Percentiles rank a stretch among this genome's conserved stretches.
Evolutionary conservation across 805 yeast genomes (phyloP).

Genomic region (Kodamaea hsintzibuensis): DNA sequence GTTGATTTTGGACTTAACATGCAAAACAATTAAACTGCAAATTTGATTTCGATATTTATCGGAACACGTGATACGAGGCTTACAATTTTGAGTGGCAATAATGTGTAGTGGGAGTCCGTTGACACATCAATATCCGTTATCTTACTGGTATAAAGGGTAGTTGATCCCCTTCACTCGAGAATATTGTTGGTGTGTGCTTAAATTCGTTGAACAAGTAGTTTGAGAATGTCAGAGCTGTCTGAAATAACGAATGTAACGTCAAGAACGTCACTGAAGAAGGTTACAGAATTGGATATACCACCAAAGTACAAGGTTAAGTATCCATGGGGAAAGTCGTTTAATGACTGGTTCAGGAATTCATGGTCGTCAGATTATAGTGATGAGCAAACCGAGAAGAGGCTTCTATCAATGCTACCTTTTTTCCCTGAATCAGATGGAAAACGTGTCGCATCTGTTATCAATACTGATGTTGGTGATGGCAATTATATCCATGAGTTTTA

Average conservation of each 20-base stretch:
- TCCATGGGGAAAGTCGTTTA: conserved; percentile 9
- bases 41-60: background rate
- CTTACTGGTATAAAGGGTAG: too few species aligned
- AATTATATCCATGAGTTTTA: conserved; percentile 75
- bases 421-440: conserved; percentile 54
- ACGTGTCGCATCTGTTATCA: conserved; percentile 46
- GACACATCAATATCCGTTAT: too few species aligned
- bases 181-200: too few species aligned
- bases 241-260: background rate
- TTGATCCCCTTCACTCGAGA: too few species aligned
- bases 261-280: background rate
- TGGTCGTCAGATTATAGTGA: conserved; percentile 19
- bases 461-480: conserved; percentile 57
- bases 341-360: conserved; percentile 35
- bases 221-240: background rate
- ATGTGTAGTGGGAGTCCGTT: background rate
- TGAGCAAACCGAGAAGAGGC: conserved; percentile 32
- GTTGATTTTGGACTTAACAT: background rate
- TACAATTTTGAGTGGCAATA: background rate
- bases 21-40: background rate
- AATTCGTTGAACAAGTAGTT: background rate
- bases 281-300: background rate
- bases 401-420: conserved; percentile 60
- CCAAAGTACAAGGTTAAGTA: background rate
- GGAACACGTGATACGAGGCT: background rate